phyloP scores from a whole-genome alignment of 371 early-diverging fungal genomes.

The Amoeboradix gromovi region DNA sequence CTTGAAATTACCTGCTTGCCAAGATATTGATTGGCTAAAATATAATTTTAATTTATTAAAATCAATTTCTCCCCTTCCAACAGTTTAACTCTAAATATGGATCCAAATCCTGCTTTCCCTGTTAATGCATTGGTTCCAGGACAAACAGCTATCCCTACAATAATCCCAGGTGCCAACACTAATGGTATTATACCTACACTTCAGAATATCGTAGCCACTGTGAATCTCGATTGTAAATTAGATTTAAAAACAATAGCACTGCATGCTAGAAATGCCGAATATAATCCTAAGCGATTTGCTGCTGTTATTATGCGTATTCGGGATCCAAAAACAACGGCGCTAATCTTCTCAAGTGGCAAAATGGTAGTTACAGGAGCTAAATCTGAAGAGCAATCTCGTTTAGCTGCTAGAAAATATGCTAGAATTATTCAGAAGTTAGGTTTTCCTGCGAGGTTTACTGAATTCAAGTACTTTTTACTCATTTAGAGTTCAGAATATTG shows the following conservation, averaged over 20 bases:
- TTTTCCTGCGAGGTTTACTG: slow-evolving; percentile 90
- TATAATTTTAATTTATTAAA: too few species aligned
- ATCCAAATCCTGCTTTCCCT: background rate
- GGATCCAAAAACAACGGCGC: slow-evolving; percentile 93
- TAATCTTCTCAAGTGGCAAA: slow-evolving; percentile 99
- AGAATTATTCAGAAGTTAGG: slow-evolving; percentile 98
- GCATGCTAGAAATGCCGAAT: slow-evolving; percentile 99
- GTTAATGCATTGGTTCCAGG: background rate
- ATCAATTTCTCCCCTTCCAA: background rate
- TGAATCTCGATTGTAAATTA: slow-evolving; percentile 94
- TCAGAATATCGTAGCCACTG: slow-evolving; percentile 97
- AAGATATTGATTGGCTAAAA: too few species aligned
- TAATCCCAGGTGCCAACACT: background rate
- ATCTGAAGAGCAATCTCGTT: slow-evolving; percentile 58
- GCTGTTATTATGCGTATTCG: slow-evolving; percentile 99
- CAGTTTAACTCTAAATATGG: background rate
- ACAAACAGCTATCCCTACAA: background rate
- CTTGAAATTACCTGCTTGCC: too few species aligned
- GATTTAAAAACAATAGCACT: slow-evolving; percentile 98
- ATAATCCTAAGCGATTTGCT: slow-evolving; percentile 99
- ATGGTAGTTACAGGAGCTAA: slow-evolving; percentile 50
- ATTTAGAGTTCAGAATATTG: slow-evolving; percentile 86
- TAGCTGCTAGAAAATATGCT: slow-evolving; percentile 97
- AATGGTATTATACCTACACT: slow-evolving; percentile 11
- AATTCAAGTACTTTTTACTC: slow-evolving; percentile 42